Conservation (phyloP, 768 basidiomycete genomes). For the Psilocybe tampanensis region DNA sequence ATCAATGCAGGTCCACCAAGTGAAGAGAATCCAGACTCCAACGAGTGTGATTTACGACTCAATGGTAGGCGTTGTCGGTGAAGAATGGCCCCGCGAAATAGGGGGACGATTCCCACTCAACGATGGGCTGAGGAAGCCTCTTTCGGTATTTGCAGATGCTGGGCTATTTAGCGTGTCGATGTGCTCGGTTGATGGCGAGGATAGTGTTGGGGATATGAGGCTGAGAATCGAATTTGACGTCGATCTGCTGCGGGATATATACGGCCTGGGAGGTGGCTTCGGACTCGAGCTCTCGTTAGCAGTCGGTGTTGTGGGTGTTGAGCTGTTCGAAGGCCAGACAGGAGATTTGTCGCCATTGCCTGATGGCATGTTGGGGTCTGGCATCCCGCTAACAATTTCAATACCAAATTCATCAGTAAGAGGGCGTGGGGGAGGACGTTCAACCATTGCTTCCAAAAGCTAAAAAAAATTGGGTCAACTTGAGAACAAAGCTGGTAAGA, state of each 20-base stretch:
- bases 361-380: conserved; percentile 12
- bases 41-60: conserved; percentile 1
- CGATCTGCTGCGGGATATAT: conserved; percentile 58
- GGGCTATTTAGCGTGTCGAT: conserved; percentile 11
- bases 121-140: conserved; percentile 19
- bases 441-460: conserved; percentile 86
- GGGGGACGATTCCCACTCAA: conserved; percentile 17
- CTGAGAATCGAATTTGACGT: conserved; percentile 46
- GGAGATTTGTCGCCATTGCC: conserved; percentile 8
- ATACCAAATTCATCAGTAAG: conserved; percentile 63
- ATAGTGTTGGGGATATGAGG: conserved; percentile 36
- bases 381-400: conserved; percentile 32
- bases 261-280: conserved; percentile 57
- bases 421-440: conserved; percentile 78
- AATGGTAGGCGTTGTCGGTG: conserved; percentile 17
- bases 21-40: background rate
- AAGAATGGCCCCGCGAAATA: conserved; percentile 28
- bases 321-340: conserved; percentile 20
- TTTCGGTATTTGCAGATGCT: conserved; percentile 10
- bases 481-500: background rate
- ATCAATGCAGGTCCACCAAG: background rate
- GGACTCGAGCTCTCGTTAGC: conserved; percentile 26
- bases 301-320: conserved; percentile 28
- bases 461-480: conserved; percentile 27
- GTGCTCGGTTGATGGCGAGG: conserved; percentile 17